These are phyloP conservation scores for Lachnellula suecica DNA, from an alignment of 2,329 filamentous ascomycete species.

Conservation along the genomic window DNA sequence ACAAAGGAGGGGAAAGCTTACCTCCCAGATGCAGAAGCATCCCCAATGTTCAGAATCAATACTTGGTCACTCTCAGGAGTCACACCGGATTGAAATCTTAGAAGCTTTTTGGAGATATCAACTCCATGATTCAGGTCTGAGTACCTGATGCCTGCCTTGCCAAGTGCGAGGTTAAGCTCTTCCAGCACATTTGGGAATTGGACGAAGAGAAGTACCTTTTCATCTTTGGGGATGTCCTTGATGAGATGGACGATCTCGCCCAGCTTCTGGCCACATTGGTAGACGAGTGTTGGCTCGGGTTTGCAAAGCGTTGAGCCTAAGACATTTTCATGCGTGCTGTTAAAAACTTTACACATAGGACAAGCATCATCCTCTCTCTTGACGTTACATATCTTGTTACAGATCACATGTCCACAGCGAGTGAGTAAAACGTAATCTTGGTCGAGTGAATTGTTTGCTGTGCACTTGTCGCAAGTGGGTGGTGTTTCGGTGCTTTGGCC, in stretches of 20 bases:
- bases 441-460: not conserved
- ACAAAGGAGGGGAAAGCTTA: slow-evolving; percentile 32
- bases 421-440: slow-evolving; percentile 40
- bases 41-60: slow-evolving; percentile 55
- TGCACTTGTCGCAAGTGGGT: not conserved
- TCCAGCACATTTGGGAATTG: slow-evolving; percentile 48
- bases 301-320: not conserved
- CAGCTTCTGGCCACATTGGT: slow-evolving; percentile 46
- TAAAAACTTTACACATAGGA: not conserved
- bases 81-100: too few species aligned
- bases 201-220: slow-evolving; percentile 56
- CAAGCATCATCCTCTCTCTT: not conserved
- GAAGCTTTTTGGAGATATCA: too few species aligned
- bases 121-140: too few species aligned
- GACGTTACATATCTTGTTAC: slow-evolving; percentile 14
- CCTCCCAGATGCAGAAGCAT: slow-evolving; percentile 59
- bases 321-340: not conserved
- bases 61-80: slow-evolving; percentile 32
- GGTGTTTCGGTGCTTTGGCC: not conserved
- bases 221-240: slow-evolving; percentile 35
- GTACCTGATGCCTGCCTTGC: too few species aligned
- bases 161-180: too few species aligned
- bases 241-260: slow-evolving; percentile 45
- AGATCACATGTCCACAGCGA: slow-evolving; percentile 52
- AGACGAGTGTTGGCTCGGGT: not conserved